These are phyloP conservation scores for Neocallimastix lanati DNA, from an alignment of 192 early-diverging fungal genomes.

Conservation along the genomic window DNA sequence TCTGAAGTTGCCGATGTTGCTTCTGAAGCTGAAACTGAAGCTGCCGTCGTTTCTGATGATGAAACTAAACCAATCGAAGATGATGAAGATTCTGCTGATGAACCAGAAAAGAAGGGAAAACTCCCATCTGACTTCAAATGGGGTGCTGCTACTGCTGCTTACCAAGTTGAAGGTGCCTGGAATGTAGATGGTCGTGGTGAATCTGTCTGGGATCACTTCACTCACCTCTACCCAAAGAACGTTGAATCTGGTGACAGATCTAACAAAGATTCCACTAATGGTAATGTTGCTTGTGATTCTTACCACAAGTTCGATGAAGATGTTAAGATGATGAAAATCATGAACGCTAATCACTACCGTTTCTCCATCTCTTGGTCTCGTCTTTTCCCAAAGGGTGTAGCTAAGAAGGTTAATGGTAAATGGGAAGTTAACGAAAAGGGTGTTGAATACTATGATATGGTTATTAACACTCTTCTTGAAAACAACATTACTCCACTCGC, in stretches of 20 bases:
- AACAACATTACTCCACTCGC: background rate
- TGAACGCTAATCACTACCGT: slow-evolving; percentile 14
- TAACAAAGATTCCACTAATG: slow-evolving; percentile 5
- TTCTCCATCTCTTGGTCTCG: slow-evolving; percentile 25
- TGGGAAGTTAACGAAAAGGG: slow-evolving; percentile 14
- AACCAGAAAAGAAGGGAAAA: background rate
- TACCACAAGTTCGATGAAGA: slow-evolving; percentile 16
- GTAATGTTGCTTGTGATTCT: slow-evolving; percentile 13
- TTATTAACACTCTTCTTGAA: background rate
- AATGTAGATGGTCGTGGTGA: slow-evolving; percentile 20
- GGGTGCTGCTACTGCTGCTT: slow-evolving; percentile 12
- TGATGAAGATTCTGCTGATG: background rate
- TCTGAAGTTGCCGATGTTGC: background rate
- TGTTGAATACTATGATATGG: slow-evolving; percentile 18
- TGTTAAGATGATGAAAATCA: slow-evolving; percentile 9
- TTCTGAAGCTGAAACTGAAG: background rate
- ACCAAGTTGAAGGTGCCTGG: slow-evolving; percentile 20
- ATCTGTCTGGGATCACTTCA: slow-evolving; percentile 19
- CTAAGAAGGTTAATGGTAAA: background rate
- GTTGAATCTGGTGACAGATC: slow-evolving; percentile 1
- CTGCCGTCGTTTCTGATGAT: background rate
- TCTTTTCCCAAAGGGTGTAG: slow-evolving; percentile 10
- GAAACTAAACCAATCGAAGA: background rate
- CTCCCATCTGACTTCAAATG: slow-evolving; percentile 1
- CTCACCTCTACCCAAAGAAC: background rate